Conservation (phyloP, 371 early-diverging fungal species). For the Mucor circinelloides region DNA sequence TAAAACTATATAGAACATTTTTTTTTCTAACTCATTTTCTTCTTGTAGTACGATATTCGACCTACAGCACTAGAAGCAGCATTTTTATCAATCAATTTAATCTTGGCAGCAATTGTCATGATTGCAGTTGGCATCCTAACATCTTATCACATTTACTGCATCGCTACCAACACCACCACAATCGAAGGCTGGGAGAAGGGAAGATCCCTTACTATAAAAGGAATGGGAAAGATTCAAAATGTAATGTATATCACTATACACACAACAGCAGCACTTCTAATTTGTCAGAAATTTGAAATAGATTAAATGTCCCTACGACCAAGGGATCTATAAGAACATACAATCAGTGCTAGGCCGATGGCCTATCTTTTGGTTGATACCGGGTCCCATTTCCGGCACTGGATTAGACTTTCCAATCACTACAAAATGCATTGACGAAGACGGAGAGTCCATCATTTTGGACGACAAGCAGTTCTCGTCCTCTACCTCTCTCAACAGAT, state of each 20-base stretch:
- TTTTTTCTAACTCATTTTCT: background rate
- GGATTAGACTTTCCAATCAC: conserved; percentile 74
- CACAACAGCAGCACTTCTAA: background rate
- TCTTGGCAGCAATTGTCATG: conserved; percentile 68
- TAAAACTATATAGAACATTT: background rate
- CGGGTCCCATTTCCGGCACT: conserved; percentile 63
- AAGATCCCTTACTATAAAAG: conserved; percentile 78
- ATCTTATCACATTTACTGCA: conserved; percentile 83
- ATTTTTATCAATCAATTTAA: conserved; percentile 68
- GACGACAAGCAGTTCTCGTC: conserved; percentile 12
- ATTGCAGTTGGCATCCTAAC: conserved; percentile 81
- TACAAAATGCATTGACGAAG: conserved; percentile 44
- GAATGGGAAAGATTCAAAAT: conserved; percentile 61
- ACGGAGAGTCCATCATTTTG: conserved; percentile 35
- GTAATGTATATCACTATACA: conserved; percentile 26
- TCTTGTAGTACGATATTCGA: conserved; percentile 33
- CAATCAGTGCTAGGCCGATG: conserved; percentile 75
- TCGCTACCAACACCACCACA: conserved; percentile 90
- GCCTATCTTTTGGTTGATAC: conserved; percentile 74
- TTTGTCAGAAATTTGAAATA: conserved; percentile 26
- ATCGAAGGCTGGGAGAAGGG: conserved; percentile 90
- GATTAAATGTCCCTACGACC: conserved; percentile 89
- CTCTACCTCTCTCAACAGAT: conserved; percentile 9
- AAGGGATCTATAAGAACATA: conserved; percentile 81
- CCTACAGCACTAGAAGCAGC: conserved; percentile 63